Evolutionary conservation across 768 basidiomycete genomes (phyloP), one percentile per base, ranked within the genome.

Genomic region (Tephrocybe sp.): DNA sequence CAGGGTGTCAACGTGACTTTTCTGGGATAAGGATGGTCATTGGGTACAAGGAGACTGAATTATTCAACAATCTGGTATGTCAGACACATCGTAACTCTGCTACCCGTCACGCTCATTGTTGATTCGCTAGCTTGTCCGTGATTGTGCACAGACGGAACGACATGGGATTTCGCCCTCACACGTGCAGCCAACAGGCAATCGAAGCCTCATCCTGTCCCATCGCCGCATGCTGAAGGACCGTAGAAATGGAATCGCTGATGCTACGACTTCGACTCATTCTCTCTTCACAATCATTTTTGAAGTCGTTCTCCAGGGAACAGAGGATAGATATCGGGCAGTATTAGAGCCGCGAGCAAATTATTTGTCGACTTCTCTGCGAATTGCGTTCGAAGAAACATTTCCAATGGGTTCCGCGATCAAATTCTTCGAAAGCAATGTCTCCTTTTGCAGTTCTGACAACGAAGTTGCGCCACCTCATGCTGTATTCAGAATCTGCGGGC

Each of bases 21-120:
- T 28, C 39, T 24, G 52, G 44, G 8, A 53, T 57, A 45, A 43
- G 52, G 21, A 20, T 57, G 12, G 39, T 53, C 11, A 37, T 57
- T 38, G 52, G 40, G 10, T 50, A 57, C 25, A n/a, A 49, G 28
- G 51, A 50, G 32, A 43, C 45, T 20, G 52, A 34, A 18, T 21
- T 50, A 11, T 44, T 53, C 12, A 24, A 53, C 21, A 46, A 53
- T 32, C 17, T 54, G 28, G 53, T 54, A n/a, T 32, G 53, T 54
- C 11, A 7, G 11, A 2, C n/a, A 21, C n/a, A 14, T 18, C 1
- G 4, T 10, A 14, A 12, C 8, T 2, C 20, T 39, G 3, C 15
- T 7, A 23, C 36, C 3, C 38, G n/a, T 39, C 6, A 11, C 28
- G 28, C 28, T 45, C 36, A 39, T 40, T 5, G 12, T 18, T 11